These are phyloP conservation scores for Aegilops sharonensis DNA, from an alignment of 176 grass and related monocot species.

Conservation along the genomic window DNA sequence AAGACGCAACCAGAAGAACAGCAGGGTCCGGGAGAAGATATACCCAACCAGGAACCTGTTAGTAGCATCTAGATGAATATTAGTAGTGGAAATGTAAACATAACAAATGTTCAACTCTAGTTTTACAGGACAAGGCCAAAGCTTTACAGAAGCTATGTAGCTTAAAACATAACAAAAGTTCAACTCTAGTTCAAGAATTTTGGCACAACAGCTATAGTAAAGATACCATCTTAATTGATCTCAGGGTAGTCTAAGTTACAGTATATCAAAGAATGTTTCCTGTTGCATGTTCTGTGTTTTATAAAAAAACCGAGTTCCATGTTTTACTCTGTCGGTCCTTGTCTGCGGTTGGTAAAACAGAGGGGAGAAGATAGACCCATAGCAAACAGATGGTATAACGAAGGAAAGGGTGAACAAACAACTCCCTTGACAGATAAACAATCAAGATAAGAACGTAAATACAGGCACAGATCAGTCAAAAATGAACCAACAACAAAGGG, in stretches of 20 bases:
- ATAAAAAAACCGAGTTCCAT: not conserved
- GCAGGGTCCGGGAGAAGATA: not conserved
- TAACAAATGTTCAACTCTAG: not conserved
- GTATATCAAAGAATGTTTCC: not conserved
- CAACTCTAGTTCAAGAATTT: not conserved
- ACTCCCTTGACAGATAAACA: not conserved
- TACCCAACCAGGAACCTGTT: not conserved
- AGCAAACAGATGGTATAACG: not conserved
- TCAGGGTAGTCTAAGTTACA: not conserved
- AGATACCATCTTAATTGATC: not conserved
- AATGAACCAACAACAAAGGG: not conserved
- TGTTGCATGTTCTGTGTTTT: not conserved
- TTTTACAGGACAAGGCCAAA: not conserved
- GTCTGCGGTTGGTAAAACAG: not conserved
- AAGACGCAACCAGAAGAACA: conserved; percentile 19
- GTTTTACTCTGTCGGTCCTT: not conserved
- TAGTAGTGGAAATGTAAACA: not conserved
- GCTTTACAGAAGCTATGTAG: conserved; percentile 1
- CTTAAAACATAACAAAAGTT: not conserved
- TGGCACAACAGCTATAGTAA: not conserved
- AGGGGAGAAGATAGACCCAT: not conserved
- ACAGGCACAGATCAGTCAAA: not conserved
- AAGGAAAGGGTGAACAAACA: conserved; percentile 18
- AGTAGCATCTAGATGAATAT: not conserved
- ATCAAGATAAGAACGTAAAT: not conserved